phyloP scores from a whole-genome alignment of 371 early-diverging fungal species.

The Coemansia sp. region DNA sequence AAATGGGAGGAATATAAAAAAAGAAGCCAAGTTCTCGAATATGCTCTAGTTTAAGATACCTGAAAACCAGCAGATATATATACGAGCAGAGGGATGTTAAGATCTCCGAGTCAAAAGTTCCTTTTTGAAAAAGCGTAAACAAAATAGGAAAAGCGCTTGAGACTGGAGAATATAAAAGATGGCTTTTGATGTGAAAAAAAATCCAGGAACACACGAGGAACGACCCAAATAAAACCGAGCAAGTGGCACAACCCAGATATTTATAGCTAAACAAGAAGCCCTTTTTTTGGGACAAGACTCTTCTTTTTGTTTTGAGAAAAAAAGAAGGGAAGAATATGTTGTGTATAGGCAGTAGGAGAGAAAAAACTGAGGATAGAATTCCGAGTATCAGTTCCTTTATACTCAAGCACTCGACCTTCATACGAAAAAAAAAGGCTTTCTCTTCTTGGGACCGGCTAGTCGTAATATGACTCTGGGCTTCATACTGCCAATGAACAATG shows the following conservation, averaged over 20 bases:
- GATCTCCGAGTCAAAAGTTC: conserved; percentile 3
- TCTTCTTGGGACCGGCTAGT: too few relatives aligned
- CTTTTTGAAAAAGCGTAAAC: background rate
- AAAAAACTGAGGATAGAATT: too few relatives aligned
- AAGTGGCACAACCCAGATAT: background rate
- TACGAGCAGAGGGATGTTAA: background rate
- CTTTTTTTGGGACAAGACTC: too few relatives aligned
- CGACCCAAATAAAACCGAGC: too few relatives aligned
- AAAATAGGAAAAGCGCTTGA: background rate
- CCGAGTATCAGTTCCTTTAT: too few relatives aligned
- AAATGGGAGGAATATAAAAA: background rate
- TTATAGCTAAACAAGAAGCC: background rate
- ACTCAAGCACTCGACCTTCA: too few relatives aligned
- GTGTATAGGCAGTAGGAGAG: too few relatives aligned
- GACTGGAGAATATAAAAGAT: conserved; percentile 2
- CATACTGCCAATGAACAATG: too few relatives aligned
- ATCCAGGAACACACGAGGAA: background rate
- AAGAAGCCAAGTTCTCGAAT: background rate
- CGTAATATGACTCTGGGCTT: too few relatives aligned
- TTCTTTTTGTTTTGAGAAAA: too few relatives aligned
- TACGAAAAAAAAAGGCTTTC: too few relatives aligned
- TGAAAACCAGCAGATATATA: conserved; percentile 11
- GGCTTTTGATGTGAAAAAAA: background rate
- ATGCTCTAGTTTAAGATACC: background rate
- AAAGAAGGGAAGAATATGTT: too few relatives aligned